Evolutionary conservation across 2,329 filamentous ascomycete genomes (phyloP).

Genomic region (Apiospora marii): DNA sequence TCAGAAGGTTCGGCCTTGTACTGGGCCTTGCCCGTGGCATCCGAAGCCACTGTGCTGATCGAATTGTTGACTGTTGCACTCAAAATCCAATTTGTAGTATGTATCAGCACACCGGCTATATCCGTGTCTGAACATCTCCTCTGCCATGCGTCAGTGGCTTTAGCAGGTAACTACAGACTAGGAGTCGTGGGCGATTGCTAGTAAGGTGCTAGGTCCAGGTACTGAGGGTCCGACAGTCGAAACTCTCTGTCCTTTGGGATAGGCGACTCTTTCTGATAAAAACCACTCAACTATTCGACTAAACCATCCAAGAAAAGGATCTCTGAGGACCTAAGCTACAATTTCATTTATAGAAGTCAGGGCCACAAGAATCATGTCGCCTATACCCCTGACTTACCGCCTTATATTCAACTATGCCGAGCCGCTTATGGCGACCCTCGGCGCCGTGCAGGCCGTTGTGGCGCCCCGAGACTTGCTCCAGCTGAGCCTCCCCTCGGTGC

Average conservation of each 20-base stretch:
- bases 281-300: neutral
- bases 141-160: neutral
- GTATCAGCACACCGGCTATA: neutral
- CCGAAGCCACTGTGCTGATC: neutral
- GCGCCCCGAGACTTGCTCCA: slow-evolving; percentile 27
- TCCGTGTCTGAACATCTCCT: neutral
- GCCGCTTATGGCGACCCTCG: slow-evolving; percentile 32
- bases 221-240: neutral
- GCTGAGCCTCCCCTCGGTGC: slow-evolving; percentile 30
- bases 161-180: neutral
- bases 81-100: neutral
- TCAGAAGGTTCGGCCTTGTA: too few species aligned
- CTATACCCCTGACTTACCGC: slow-evolving; percentile 33
- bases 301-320: neutral
- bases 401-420: slow-evolving; percentile 34
- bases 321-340: neutral
- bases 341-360: neutral
- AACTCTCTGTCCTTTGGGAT: neutral
- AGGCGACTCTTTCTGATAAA: neutral
- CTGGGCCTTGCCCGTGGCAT: neutral
- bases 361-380: slow-evolving; percentile 24
- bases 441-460: slow-evolving; percentile 32
- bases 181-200: neutral
- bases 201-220: neutral
- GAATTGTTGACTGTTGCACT: neutral